Evolutionary conservation across 208 protist species (phyloP), one percentile per base, ranked within the genome.

Genomic region (Acanthamoeba triangularis): DNA sequence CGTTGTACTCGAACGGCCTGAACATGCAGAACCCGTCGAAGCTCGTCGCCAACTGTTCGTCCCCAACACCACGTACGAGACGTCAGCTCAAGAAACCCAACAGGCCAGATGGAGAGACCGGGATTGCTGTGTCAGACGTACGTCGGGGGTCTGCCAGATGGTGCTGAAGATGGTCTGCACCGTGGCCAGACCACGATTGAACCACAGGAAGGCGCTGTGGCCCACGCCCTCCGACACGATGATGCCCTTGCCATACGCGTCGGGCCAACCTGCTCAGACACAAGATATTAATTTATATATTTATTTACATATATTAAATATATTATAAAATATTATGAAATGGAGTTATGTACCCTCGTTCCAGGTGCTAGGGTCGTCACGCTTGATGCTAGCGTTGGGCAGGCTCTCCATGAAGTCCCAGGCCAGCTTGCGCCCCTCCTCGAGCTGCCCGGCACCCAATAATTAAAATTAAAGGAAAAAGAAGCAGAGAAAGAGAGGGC

Each of bases 1-100:
- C 28, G 8, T 93, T 93, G 65, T 78, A 78, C 41, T 76, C 65
- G 56, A 41, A 28, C 2, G 87, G 87, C 41, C 87, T 93, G 87
- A 93, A 93, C 61, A 93, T 56, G 61, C 87, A 69, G 65, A 93
- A 78, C 59, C 87, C 87, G 23, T 93, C 87, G 65, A 76, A 93
- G 87, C 87, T 93, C 23, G 87, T 93, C 0, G 65, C 87, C 52
- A 93, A 52, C 78, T 87, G 72, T 18, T 67, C 61, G 16, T 67
- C 23, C 18, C 28, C 18, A 61, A 33, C 25, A 54, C 37, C 37
- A 41, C 37, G 1, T 3, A 41, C 3, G 2, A 41, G 2, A 41
- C 1, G 37, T 41, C 37, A 41, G 3, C 28, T 7, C 61, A 67
- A 67, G 61, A 18, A 5, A 67, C 1, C 28, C 61, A 67, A 28